phyloP scores from a whole-genome alignment of 805 yeast species.

The Candida incommunis region DNA sequence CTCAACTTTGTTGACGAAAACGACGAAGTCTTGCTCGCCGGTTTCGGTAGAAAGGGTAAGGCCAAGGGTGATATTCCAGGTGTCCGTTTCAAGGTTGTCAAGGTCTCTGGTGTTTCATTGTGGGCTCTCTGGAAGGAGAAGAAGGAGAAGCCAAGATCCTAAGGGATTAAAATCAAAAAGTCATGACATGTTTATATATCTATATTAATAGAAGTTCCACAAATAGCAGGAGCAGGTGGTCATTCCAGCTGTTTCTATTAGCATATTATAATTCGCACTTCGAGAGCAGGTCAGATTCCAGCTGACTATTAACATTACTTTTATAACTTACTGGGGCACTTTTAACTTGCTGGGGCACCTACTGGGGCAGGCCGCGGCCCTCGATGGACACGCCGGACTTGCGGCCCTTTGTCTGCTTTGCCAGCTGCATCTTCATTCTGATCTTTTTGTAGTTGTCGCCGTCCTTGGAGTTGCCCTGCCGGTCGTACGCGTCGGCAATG shows the following conservation, averaged over 20 bases:
- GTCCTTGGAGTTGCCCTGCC: constrained; percentile 38
- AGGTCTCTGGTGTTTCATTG: constrained; percentile 99
- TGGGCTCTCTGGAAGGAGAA: constrained; percentile 99
- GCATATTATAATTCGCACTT: no score
- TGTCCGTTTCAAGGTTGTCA: constrained; percentile 99
- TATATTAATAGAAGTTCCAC: constrained; percentile 1
- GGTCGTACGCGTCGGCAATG: constrained; percentile 24
- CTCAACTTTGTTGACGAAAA: constrained; percentile 98
- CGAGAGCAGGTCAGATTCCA: background rate
- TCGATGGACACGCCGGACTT: constrained; percentile 72
- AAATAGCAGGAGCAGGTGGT: no score
- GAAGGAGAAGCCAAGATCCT: constrained; percentile 99
- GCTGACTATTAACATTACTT: background rate
- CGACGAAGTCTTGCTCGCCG: constrained; percentile 99
- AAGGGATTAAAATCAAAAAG: constrained; percentile 22
- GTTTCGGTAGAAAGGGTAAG: constrained; percentile 99
- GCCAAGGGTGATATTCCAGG: constrained; percentile 99
- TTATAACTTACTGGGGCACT: background rate
- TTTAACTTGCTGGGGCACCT: background rate
- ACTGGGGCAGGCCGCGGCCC: constrained; percentile 31
- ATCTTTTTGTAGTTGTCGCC: constrained; percentile 66
- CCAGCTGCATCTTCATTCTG: constrained; percentile 48
- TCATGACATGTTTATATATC: constrained; percentile 2
- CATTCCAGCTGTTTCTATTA: no score
- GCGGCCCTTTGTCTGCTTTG: constrained; percentile 29